phyloP scores from a whole-genome alignment of 192 early-diverging fungal genomes.

The Backusella circina region DNA sequence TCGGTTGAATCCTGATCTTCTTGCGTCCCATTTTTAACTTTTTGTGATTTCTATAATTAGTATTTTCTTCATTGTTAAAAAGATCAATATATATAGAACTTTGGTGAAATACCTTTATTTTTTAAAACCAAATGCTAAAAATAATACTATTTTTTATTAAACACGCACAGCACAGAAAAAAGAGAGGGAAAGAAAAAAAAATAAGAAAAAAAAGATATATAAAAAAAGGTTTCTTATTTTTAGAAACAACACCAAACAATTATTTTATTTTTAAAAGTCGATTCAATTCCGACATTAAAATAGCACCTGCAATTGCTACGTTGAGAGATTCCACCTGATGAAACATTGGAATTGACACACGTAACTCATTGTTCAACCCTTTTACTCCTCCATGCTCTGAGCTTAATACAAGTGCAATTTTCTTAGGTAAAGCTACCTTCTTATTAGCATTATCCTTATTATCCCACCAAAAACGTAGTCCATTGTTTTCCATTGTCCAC shows the following conservation, averaged over 20 bases:
- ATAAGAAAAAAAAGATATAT: not conserved
- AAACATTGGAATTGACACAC: conserved; percentile 47
- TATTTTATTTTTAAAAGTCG: conserved; percentile 18
- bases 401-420: conserved; percentile 38
- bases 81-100: not conserved
- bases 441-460: not conserved
- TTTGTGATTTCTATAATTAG: not conserved
- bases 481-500: conserved; percentile 9
- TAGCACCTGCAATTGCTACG: conserved; percentile 38
- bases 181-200: not conserved
- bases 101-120: not conserved
- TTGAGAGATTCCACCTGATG: conserved; percentile 42
- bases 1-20: conserved; percentile 92
- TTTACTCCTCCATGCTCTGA: conserved; percentile 44
- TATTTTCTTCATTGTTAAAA: not conserved
- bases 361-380: conserved; percentile 16
- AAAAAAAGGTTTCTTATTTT: conserved; percentile 12
- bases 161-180: not conserved
- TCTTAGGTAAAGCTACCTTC: conserved; percentile 15
- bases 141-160: not conserved
- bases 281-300: conserved; percentile 48
- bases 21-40: conserved; percentile 72
- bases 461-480: conserved; percentile 23
- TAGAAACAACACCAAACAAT: not conserved
- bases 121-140: not conserved